phyloP scores from a whole-genome alignment of 768 basidiomycete species.

The Strobilomyces echinocephalus region DNA sequence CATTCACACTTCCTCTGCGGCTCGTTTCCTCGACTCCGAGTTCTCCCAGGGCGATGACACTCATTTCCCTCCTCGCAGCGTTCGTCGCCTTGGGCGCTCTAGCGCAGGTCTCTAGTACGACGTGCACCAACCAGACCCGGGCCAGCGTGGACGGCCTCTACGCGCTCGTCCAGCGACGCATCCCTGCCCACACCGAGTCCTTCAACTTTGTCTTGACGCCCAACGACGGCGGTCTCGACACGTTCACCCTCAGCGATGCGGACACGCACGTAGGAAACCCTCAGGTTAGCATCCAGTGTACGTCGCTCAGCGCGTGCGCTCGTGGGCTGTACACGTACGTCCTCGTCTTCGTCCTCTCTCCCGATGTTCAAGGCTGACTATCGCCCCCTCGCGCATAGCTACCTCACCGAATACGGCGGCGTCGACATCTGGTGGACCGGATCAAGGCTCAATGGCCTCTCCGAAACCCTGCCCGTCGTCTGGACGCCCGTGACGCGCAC shows the following conservation, averaged over 20 bases:
- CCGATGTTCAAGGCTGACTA: neutral
- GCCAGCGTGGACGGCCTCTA: constrained; percentile 28
- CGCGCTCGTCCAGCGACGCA: constrained; percentile 32
- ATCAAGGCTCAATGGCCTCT: constrained; percentile 33
- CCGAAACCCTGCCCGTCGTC: constrained; percentile 27
- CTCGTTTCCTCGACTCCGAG: neutral
- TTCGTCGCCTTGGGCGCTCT: neutral
- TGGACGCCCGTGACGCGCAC: constrained; percentile 29
- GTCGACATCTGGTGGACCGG: constrained; percentile 44
- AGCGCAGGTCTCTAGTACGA: neutral
- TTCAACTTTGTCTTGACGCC: constrained; percentile 31
- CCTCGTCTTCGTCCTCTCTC: constrained; percentile 1
- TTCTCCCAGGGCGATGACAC: neutral
- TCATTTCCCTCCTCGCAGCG: neutral
- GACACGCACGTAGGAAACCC: constrained; percentile 2
- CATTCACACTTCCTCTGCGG: too few species aligned
- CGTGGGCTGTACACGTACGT: constrained; percentile 37
- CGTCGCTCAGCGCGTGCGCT: constrained; percentile 35
- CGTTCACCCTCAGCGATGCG: constrained; percentile 32
- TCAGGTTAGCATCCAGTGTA: constrained; percentile 31
- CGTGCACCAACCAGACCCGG: neutral
- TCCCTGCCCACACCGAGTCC: constrained; percentile 29
- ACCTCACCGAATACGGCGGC: constrained; percentile 33
- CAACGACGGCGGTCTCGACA: constrained; percentile 21
- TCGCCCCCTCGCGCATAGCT: constrained; percentile 11